These are phyloP conservation scores for Endocalyx cinctus DNA, from an alignment of 2,329 filamentous ascomycete species.

Conservation along the genomic window DNA sequence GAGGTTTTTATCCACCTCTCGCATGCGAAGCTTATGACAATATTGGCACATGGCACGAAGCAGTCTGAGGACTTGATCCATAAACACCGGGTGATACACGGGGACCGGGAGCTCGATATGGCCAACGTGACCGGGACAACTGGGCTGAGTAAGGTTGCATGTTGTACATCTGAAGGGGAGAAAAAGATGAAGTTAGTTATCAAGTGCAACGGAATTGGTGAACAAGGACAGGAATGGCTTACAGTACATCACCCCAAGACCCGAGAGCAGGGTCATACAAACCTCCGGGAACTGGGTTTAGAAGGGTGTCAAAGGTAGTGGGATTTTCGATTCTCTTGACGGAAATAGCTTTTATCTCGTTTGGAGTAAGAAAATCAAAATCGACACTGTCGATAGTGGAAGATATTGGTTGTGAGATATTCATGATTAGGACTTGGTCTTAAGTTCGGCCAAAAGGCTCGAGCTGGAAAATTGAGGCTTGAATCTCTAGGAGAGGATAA, in stretches of 20 bases:
- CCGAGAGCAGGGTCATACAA: constrained; percentile 90
- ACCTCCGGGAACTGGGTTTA: constrained; percentile 85
- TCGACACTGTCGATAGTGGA: constrained; percentile 83
- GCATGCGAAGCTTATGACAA: constrained; percentile 80
- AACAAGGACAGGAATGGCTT: constrained; percentile 32
- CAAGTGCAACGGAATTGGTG: constrained; percentile 1
- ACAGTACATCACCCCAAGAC: constrained; percentile 82
- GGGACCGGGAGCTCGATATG: constrained; percentile 92
- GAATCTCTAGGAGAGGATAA: too few species aligned
- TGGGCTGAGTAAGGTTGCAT: constrained; percentile 76
- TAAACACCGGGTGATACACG: constrained; percentile 94
- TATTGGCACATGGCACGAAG: constrained; percentile 86
- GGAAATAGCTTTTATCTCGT: constrained; percentile 83
- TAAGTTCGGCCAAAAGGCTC: background rate
- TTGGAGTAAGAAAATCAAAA: constrained; percentile 76
- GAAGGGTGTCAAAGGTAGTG: constrained; percentile 86
- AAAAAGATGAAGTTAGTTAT: background rate
- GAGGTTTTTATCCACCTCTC: constrained; percentile 70
- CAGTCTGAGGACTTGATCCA: constrained; percentile 84
- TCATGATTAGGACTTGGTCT: constrained; percentile 44
- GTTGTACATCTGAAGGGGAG: constrained; percentile 70
- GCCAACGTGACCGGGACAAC: constrained; percentile 88
- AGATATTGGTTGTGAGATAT: constrained; percentile 74
- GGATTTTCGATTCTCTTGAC: constrained; percentile 93
- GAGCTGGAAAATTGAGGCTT: background rate